phyloP scores from a whole-genome alignment of 129 eudicot genomes.

The Silybum marianum region DNA sequence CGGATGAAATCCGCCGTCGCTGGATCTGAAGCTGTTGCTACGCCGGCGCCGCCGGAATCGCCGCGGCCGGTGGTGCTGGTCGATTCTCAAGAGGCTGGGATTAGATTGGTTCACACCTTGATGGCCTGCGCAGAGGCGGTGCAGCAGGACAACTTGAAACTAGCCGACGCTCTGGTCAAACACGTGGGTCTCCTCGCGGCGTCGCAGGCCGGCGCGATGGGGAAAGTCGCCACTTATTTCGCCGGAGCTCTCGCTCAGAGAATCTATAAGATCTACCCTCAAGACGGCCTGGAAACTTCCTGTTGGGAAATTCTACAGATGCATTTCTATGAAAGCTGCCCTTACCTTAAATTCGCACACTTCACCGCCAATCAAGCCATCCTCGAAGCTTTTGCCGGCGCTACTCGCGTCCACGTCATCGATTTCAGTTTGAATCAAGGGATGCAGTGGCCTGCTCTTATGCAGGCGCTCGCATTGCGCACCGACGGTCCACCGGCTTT shows the following conservation, averaged over 20 bases:
- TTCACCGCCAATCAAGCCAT: constrained; percentile 92
- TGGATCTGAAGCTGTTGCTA: constrained; percentile 37
- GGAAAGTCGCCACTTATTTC: constrained; percentile 71
- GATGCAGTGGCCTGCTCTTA: constrained; percentile 92
- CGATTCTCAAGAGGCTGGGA: constrained; percentile 78
- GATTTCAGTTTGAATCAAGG: constrained; percentile 86
- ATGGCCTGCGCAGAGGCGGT: constrained; percentile 87
- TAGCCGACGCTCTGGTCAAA: constrained; percentile 62
- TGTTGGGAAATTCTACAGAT: constrained; percentile 59
- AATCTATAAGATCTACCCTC: constrained; percentile 62
- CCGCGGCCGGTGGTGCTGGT: constrained; percentile 68
- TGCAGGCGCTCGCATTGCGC: constrained; percentile 80
- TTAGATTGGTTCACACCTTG: constrained; percentile 71
- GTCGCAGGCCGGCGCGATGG: constrained; percentile 75
- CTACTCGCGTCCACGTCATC: constrained; percentile 58
- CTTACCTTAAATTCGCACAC: constrained; percentile 86
- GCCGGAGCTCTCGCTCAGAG: constrained; percentile 71
- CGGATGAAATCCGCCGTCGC: constrained; percentile 41
- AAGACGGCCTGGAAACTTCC: constrained; percentile 49
- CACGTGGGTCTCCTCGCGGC: constrained; percentile 54
- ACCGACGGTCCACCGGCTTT: constrained; percentile 79
- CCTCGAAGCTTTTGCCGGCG: constrained; percentile 70
- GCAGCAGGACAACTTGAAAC: constrained; percentile 51
- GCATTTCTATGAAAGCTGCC: constrained; percentile 82
- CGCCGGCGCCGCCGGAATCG: constrained; percentile 24